Evolutionary conservation across 1,284 basidiomycete species (phyloP), one percentile per base, ranked within the genome.

Genomic region (Pisolithus thermaeus): DNA sequence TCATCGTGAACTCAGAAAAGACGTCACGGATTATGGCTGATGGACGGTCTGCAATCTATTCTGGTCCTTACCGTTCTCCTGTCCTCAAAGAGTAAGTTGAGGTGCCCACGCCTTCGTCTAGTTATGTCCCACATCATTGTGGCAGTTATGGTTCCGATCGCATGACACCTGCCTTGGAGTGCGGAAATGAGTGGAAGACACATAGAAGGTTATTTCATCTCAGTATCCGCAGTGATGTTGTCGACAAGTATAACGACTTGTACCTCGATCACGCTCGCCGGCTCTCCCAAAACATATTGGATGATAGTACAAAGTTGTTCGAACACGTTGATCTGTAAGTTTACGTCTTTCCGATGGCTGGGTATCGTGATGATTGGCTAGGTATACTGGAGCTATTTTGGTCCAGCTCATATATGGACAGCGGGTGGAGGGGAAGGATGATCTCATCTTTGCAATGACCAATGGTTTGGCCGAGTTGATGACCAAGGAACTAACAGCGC

Each of bases 161-260:
- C 32, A 23, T n/a, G 30, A 36, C 48, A 2, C 3, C 5, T 11
- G 3, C 28, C 27, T 12, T 36, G 11, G 16, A 12, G 7, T 50
- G 44, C 23, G 40, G 48, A 6, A 20, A 42, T 37, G 42, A 35
- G 30, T 50, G 52, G 52, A 49, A 23, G 36, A n/a, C 23, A 8
- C 50, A 54, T 30, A 42, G 52, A 23, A 47, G 36, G 39, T 9
- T 54, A 2, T 45, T 51, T 30, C 49, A 54, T 38, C 44, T 47
- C 20, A 49, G 45, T 39, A 36, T 50, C 16, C 38, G 46, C 7
- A 27, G 6, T 20, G 50, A 54, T 2, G 36, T 45, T 22, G 18
- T 32, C n/a, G 27, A 22, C 28, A 12, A 16, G 14, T 53, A 53
- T 37, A 42, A 50, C 7, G 20, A 37, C 22, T 9, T 53, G n/a